Base-by-base conservation (phyloP, 208 protist species). In the Leptomonas pyrrhocoris region DNA sequence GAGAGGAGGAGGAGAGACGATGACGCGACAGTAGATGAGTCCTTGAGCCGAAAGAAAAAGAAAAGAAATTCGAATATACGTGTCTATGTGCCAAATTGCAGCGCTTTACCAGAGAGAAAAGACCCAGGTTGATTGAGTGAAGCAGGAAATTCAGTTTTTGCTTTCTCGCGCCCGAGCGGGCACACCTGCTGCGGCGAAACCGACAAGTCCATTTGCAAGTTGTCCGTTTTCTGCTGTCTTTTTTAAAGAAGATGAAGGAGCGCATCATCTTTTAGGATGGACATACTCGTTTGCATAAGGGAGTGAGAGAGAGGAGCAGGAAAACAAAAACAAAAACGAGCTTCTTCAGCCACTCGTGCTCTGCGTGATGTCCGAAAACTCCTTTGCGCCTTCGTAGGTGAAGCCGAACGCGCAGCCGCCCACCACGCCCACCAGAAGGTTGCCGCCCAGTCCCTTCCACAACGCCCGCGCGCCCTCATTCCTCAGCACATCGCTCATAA, bases 351-450 rank as follows among this genome's bases (percentile, higher is more conserved):
- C 34, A 28, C 54, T 25, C 8, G 36, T 31, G 19, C 0, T 34
- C 31, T 80, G 51, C 7, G 75, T 77, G 40, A 75, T 89, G 68
- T 94, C 89, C 11, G 89, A 92, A 53, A 94, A 83, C 67, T 92
- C 67, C 61, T 91, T 92, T 1, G 82, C 82, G 62, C 85, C 86
- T 68, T 94, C 89, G 68, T 94, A 94, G 15, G 86, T 89, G 63
- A 89, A 64, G 25, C 86, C 89, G 70, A 94, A 94, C 2, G 83
- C 85, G 38, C 79, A 88, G 18, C 89, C 89, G 27, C 86, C 89
- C 25, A 92, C 49, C 25, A 82, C 77, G 11, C 68, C 81, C 19
- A 90, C 78, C 38, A 92, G 77, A 25, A 94, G 61, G 57, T 94
- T 94, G 16, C 80, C 77, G 19, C 80, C 83, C 0, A 94, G 55